These are phyloP conservation scores for Trichoderma semiorbis DNA, from an alignment of 2,329 filamentous ascomycete genomes.

Conservation along the genomic window DNA sequence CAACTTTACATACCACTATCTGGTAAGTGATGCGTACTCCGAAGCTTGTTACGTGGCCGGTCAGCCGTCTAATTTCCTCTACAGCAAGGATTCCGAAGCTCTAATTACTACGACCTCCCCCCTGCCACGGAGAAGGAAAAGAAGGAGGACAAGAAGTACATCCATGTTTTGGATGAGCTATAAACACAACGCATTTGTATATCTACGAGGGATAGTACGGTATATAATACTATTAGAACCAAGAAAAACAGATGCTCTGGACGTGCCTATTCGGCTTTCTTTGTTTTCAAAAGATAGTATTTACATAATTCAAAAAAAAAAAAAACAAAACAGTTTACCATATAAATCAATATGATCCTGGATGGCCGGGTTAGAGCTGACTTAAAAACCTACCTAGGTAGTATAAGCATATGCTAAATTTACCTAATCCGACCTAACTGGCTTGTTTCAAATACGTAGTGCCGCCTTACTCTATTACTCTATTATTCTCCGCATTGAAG, in stretches of 20 bases:
- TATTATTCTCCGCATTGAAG: neutral
- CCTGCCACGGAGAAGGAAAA: conserved; percentile 93
- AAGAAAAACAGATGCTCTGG: neutral
- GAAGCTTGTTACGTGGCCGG: neutral
- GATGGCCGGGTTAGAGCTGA: neutral
- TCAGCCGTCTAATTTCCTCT: conserved; percentile 30
- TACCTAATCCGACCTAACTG: neutral
- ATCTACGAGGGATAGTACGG: neutral
- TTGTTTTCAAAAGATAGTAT: neutral
- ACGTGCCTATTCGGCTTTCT: neutral
- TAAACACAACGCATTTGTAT: conserved; percentile 38
- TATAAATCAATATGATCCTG: neutral
- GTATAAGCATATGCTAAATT: neutral
- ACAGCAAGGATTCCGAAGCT: conserved; percentile 86
- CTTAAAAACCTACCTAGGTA: neutral
- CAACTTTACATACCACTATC: conserved; percentile 87
- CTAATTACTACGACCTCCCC: conserved; percentile 86
- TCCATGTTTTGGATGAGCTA: conserved; percentile 89
- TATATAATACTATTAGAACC: conserved; percentile 9
- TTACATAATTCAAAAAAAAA: neutral
- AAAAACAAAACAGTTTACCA: neutral
- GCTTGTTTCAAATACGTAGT: neutral
- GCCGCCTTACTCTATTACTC: neutral
- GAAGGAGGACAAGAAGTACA: conserved; percentile 91
- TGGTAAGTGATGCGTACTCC: conserved; percentile 56